Evolutionary conservation across 208 protist genomes (phyloP), one percentile per base, ranked within the genome.

Genomic region (Lotmaria passim): DNA sequence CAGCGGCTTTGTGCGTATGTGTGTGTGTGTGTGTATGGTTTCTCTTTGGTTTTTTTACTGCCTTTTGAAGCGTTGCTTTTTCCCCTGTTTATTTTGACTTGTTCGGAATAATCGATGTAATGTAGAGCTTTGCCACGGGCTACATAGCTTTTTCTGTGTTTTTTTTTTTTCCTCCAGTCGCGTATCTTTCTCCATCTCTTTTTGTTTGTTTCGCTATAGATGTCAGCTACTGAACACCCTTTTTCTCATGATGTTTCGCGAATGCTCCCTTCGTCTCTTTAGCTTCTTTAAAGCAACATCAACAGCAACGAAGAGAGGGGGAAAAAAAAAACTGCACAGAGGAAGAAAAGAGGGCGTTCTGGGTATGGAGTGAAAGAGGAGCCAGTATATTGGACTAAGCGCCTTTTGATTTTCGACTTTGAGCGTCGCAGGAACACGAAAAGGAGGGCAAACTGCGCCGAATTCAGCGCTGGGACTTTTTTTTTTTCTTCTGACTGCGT

Each of bases 31-130:
- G 11, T 48, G 23, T 50, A 57, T n/a, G 7, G 67, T 43, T n/a
- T 53, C 31, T 36, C 21, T 73, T 50, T 69, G 26, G 63, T 53
- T 56, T 48, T 53, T 63, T 55, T 69, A 59, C 77, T 69, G 24
- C 52, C 7, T 73, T 57, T 51, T 12, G 24, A 23, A 44, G 46
- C n/a, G n/a, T n/a, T 61, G 21, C 21, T 46, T 34, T 14, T 46
- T 47, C n/a, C 59, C 23, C 36, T 57, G 44, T 12, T 17, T 39
- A 21, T 36, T 34, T 67, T 52, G 3, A 5, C 4, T 5, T 30
- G 7, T 38, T 11, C n/a, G n/a, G 23, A 65, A 14, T 17, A 6
- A 65, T 26, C 12, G 15, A 34, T 30, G 11, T 24, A 46, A 34
- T 14, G 23, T 31, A 51, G 17, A 8, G 6, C n/a, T 8, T n/a